Percentiles rank a stretch among this genome's conserved stretches.
Conservation (phyloP, 2,329 filamentous ascomycete species). For the Cadophora luteo-olivacea region DNA sequence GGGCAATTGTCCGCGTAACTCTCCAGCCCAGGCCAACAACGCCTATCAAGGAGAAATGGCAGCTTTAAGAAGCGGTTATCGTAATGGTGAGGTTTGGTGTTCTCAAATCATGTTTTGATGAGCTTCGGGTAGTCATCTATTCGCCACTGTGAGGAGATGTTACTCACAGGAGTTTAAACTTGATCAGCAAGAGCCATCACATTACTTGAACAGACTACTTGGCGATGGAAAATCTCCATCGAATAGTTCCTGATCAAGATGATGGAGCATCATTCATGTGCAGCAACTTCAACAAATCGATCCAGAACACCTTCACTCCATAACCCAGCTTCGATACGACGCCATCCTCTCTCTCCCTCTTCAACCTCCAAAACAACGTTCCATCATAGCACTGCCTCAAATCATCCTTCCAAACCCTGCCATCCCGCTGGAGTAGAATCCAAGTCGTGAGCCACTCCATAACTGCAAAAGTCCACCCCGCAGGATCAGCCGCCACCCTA, state of each 20-base stretch:
- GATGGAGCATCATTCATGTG: background rate
- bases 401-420: slow-evolving; percentile 61
- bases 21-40: background rate
- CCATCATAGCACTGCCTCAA: slow-evolving; percentile 57
- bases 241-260: background rate
- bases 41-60: background rate
- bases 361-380: slow-evolving; percentile 50
- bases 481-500: slow-evolving; percentile 14
- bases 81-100: background rate
- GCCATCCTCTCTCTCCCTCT: background rate
- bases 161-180: background rate
- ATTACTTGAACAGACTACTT: background rate
- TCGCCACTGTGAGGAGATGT: no score
- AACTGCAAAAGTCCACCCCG: slow-evolving; percentile 17
- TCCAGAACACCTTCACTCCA: background rate
- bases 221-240: no score
- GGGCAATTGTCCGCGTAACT: background rate
- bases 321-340: background rate
- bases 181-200: background rate
- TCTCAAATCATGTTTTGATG: background rate
- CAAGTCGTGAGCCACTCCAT: slow-evolving; percentile 48
- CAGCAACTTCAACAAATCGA: background rate
- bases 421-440: slow-evolving; percentile 60
- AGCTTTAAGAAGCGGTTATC: background rate
- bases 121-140: no score